Evolutionary conservation across 345 rosid species (phyloP).

Genomic region (Corchorus capsularis): DNA sequence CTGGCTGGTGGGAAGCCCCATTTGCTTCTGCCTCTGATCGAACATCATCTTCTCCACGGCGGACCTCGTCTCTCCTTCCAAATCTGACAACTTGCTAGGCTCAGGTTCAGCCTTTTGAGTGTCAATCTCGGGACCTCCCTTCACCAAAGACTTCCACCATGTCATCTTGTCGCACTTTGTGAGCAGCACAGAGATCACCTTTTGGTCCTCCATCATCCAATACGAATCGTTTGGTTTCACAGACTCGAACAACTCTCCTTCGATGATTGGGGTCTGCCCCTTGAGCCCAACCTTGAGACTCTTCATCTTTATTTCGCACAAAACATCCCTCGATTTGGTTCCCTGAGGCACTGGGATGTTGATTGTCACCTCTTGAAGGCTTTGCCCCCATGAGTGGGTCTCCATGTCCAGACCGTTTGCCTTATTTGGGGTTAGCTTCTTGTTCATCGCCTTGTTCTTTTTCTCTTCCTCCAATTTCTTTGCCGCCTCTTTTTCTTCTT

Average conservation of each 20-base stretch:
- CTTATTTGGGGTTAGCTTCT: constrained; percentile 27
- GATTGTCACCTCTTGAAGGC: constrained; percentile 29
- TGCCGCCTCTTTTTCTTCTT: neutral
- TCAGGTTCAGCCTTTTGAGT: constrained; percentile 35
- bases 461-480: neutral
- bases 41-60: constrained; percentile 38
- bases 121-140: constrained; percentile 30
- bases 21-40: constrained; percentile 32
- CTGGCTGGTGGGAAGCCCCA: constrained; percentile 31
- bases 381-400: constrained; percentile 35
- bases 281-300: constrained; percentile 28
- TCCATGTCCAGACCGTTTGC: constrained; percentile 40
- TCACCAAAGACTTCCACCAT: constrained; percentile 39
- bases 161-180: constrained; percentile 25
- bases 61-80: constrained; percentile 27
- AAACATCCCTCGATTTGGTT: constrained; percentile 27
- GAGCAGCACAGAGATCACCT: constrained; percentile 22
- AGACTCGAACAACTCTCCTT: constrained; percentile 29
- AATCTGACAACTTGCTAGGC: constrained; percentile 28
- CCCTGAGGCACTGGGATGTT: constrained; percentile 30
- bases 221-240: constrained; percentile 23
- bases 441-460: neutral
- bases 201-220: constrained; percentile 36
- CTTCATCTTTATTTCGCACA: constrained; percentile 31
- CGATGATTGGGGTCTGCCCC: constrained; percentile 23